A percentile compares a stretch with the other conserved stretches of the same genome.
Evolutionary conservation across 208 protist species (phyloP).

Genomic region (Crithidia mellificae): DNA sequence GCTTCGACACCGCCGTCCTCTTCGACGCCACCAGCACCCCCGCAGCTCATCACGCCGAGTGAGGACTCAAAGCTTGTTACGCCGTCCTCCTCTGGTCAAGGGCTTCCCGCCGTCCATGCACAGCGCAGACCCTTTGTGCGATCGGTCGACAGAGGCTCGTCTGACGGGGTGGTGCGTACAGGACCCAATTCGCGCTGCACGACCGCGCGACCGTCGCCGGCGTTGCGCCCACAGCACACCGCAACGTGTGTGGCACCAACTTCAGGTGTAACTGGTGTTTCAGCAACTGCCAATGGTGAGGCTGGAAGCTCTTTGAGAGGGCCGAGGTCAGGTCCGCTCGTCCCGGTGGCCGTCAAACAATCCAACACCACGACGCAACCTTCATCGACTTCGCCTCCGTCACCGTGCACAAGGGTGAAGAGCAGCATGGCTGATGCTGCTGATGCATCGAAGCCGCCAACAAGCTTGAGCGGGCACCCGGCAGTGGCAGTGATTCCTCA

Average conservation of each 20-base stretch:
- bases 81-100: background rate
- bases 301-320: background rate
- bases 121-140: background rate
- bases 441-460: background rate
- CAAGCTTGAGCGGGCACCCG: background rate
- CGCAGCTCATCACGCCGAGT: background rate
- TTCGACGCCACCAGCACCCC: too few species aligned
- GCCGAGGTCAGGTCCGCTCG: background rate
- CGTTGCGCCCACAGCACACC: background rate
- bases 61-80: background rate
- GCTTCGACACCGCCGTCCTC: too few species aligned
- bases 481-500: background rate
- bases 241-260: background rate
- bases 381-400: background rate
- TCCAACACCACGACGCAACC: background rate
- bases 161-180: background rate
- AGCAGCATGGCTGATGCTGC: too few species aligned
- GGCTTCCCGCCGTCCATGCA: background rate
- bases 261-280: too few species aligned
- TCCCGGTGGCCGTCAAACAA: background rate
- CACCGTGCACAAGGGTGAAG: too few species aligned
- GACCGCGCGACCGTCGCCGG: conserved; percentile 9
- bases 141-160: background rate
- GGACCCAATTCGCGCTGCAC: conserved; percentile 16
- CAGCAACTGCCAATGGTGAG: background rate